Conservation (phyloP, 2,329 filamentous ascomycete species). For the Aspergillus neoniger region DNA sequence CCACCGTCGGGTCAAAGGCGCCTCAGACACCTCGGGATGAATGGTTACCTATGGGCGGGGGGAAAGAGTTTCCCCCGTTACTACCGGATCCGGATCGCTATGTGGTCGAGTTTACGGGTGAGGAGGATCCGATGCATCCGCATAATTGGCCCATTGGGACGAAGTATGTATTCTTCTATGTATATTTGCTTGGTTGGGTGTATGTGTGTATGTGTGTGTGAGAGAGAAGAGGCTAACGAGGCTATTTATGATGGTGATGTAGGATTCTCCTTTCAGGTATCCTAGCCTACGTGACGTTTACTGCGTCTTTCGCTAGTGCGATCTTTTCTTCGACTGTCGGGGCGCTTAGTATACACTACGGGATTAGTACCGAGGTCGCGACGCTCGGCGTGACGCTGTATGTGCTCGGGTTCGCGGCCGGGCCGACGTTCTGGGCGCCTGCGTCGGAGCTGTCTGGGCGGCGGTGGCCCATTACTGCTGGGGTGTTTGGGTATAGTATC, state of each 20-base stretch:
- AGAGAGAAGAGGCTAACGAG: too few relatives aligned
- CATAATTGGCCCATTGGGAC: conserved; percentile 53
- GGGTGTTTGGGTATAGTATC: conserved; percentile 44
- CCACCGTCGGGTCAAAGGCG: conserved; percentile 29
- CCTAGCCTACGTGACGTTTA: conserved; percentile 50
- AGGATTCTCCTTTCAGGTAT: conserved; percentile 21
- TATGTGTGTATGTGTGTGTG: neutral
- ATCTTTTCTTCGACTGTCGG: conserved; percentile 68
- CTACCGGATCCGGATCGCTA: conserved; percentile 56
- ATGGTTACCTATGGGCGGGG: conserved; percentile 30
- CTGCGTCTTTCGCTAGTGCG: conserved; percentile 55
- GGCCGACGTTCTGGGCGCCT: conserved; percentile 64
- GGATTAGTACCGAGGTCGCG: conserved; percentile 46
- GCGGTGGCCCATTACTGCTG: conserved; percentile 52
- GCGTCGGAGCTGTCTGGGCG: conserved; percentile 62
- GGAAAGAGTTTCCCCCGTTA: conserved; percentile 34
- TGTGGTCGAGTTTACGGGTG: conserved; percentile 56
- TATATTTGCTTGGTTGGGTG: too few relatives aligned
- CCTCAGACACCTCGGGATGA: conserved; percentile 22
- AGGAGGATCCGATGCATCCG: conserved; percentile 53
- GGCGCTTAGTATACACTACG: conserved; percentile 52
- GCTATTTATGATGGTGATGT: neutral
- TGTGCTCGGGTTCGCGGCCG: conserved; percentile 57
- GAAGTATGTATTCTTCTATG: conserved; percentile 36
- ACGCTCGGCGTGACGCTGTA: conserved; percentile 51